Conservation (phyloP, 1,139 yeast genomes). For the Geotrichum aggregatum region DNA sequence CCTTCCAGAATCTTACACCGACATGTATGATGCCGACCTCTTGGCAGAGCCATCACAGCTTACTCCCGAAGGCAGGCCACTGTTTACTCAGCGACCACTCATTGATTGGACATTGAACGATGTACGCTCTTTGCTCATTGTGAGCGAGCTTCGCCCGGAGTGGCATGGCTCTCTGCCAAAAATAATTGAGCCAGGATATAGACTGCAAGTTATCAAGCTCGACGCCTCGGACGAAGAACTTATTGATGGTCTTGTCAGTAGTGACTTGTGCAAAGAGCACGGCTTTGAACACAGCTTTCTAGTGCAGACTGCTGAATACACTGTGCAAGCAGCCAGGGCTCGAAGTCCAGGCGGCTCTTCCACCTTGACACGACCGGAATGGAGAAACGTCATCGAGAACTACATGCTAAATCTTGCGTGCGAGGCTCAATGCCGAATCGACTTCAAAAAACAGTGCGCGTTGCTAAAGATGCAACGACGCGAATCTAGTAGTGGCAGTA, state of each 20-base stretch:
- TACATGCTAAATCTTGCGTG: constrained; percentile 59
- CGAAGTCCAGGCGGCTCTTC: constrained; percentile 21
- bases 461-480: constrained; percentile 42
- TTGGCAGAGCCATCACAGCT: constrained; percentile 24
- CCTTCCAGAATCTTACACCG: constrained; percentile 47
- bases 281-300: constrained; percentile 50
- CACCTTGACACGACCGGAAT: constrained; percentile 47
- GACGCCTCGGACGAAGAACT: constrained; percentile 48
- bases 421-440: constrained; percentile 62
- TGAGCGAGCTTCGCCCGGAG: constrained; percentile 47
- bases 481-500: constrained; percentile 27
- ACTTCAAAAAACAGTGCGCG: constrained; percentile 49
- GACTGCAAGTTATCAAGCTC: constrained; percentile 49
- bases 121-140: constrained; percentile 53
- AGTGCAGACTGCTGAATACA: constrained; percentile 54
- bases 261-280: constrained; percentile 59
- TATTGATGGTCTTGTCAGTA: constrained; percentile 47
- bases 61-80: constrained; percentile 55
- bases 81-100: constrained; percentile 54
- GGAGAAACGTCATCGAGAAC: constrained; percentile 67
- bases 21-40: constrained; percentile 53
- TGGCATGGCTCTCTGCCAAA: constrained; percentile 50
- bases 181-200: constrained; percentile 41
- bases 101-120: constrained; percentile 65
- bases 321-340: constrained; percentile 54